Percentiles rank a stretch among this genome's conserved stretches.
Conservation (phyloP, 192 early-diverging fungal genomes). For the Coemansia sp. region DNA sequence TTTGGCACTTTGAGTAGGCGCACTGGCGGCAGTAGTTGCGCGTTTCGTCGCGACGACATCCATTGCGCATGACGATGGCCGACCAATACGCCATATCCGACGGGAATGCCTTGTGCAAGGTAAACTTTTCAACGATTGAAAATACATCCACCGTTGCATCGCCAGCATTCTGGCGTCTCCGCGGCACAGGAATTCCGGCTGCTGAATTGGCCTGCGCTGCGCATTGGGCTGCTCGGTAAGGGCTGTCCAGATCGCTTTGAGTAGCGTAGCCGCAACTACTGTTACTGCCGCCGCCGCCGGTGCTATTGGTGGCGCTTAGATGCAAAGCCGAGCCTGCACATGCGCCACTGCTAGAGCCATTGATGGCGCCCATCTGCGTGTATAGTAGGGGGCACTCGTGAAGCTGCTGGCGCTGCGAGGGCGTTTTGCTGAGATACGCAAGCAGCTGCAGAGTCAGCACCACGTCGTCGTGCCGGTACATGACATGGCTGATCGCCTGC, state of each 20-base stretch:
- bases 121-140: conserved; percentile 76
- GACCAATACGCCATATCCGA: conserved; percentile 73
- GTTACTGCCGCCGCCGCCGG: conserved; percentile 16
- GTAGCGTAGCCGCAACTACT: conserved; percentile 25
- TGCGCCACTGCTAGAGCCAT: conserved; percentile 13
- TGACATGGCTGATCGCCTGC: conserved; percentile 56
- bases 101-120: conserved; percentile 62
- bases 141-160: conserved; percentile 65
- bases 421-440: conserved; percentile 89
- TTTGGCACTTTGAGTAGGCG: conserved; percentile 76
- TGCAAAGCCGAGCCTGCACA: not conserved
- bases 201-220: conserved; percentile 30
- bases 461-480: conserved; percentile 82
- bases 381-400: conserved; percentile 51
- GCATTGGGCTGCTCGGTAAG: conserved; percentile 34
- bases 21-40: conserved; percentile 75
- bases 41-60: conserved; percentile 74
- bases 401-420: conserved; percentile 66
- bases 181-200: conserved; percentile 31
- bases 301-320: conserved; percentile 8
- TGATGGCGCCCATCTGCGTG: conserved; percentile 18
- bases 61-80: conserved; percentile 77
- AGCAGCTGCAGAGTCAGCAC: conserved; percentile 81
- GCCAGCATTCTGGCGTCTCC: conserved; percentile 24
- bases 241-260: conserved; percentile 30